Conservation (phyloP, 352 stramenopile species). For the Pythium oligandrum region DNA sequence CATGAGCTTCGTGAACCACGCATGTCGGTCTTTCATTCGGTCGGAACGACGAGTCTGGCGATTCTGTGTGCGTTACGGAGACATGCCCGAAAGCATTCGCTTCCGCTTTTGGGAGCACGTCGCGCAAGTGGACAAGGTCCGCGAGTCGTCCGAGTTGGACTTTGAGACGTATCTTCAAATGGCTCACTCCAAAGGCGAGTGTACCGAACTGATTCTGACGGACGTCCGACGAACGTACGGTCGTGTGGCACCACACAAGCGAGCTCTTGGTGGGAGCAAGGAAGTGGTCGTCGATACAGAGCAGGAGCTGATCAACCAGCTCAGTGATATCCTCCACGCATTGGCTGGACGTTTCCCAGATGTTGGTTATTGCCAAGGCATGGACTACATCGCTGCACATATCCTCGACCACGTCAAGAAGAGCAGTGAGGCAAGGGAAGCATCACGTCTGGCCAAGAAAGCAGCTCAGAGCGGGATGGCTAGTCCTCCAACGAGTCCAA, state of each 20-base stretch:
- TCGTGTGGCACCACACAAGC: conserved; percentile 75
- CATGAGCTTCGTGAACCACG: conserved; percentile 50
- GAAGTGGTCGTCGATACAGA: conserved; percentile 48
- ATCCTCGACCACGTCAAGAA: conserved; percentile 81
- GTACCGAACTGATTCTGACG: conserved; percentile 78
- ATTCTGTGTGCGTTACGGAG: conserved; percentile 82
- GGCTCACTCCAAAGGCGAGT: conserved; percentile 80
- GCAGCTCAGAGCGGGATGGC: neutral
- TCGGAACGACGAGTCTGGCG: conserved; percentile 64
- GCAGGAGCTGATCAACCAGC: conserved; percentile 65
- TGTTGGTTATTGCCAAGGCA: conserved; percentile 85
- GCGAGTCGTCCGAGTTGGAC: conserved; percentile 55
- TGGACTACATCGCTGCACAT: conserved; percentile 85
- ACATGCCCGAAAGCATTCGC: conserved; percentile 43
- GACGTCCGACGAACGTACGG: conserved; percentile 82
- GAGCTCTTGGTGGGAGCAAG: conserved; percentile 43
- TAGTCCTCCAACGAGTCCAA: conserved; percentile 25
- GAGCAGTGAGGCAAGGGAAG: conserved; percentile 36
- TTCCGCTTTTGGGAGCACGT: conserved; percentile 77
- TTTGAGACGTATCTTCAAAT: conserved; percentile 85
- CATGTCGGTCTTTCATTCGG: conserved; percentile 52
- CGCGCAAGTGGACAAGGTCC: conserved; percentile 33
- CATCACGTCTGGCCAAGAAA: conserved; percentile 1
- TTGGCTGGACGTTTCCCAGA: conserved; percentile 72
- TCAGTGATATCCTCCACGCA: conserved; percentile 79